phyloP scores from a whole-genome alignment of 2,329 filamentous ascomycete genomes.

The Catunica adiposa region DNA sequence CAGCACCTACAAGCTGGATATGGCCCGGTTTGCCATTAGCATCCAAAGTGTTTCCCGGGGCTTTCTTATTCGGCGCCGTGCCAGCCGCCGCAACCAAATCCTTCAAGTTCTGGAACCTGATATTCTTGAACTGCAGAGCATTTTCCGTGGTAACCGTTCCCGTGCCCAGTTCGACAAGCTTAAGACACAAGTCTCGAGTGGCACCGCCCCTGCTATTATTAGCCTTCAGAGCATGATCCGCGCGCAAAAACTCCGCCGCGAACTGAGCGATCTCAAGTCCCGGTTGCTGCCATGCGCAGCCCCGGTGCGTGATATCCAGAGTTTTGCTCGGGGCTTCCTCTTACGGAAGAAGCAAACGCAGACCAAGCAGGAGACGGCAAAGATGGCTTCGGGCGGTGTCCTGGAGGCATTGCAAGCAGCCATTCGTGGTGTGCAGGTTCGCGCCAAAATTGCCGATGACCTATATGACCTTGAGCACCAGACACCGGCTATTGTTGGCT shows the following conservation, averaged over 20 bases:
- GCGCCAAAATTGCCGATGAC: slow-evolving; percentile 32
- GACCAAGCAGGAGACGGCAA: slow-evolving; percentile 39
- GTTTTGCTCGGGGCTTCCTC: slow-evolving; percentile 50
- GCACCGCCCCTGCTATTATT: slow-evolving; percentile 40
- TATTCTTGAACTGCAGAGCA: slow-evolving; percentile 63
- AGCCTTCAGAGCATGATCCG: slow-evolving; percentile 69
- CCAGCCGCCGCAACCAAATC: slow-evolving; percentile 45
- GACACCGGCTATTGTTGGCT: slow-evolving; percentile 45
- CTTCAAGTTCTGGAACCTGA: slow-evolving; percentile 56
- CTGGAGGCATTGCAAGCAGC: slow-evolving; percentile 42
- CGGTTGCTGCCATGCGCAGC: slow-evolving; percentile 46
- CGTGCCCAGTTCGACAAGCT: slow-evolving; percentile 7
- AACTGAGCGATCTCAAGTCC: slow-evolving; percentile 38
- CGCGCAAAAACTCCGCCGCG: slow-evolving; percentile 45
- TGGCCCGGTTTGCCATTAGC: slow-evolving; percentile 62
- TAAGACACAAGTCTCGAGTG: slow-evolving; percentile 7
- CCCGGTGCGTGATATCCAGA: slow-evolving; percentile 49
- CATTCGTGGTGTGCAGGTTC: slow-evolving; percentile 44
- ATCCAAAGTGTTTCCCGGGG: slow-evolving; percentile 70
- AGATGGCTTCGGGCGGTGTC: slow-evolving; percentile 29
- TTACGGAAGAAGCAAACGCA: slow-evolving; percentile 39
- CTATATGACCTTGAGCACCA: slow-evolving; percentile 49
- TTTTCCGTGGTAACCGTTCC: slow-evolving; percentile 9
- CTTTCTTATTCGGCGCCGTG: slow-evolving; percentile 49
- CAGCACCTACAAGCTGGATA: slow-evolving; percentile 62